Evolutionary conservation across 2,329 filamentous ascomycete species (phyloP), one percentile per base, ranked within the genome.

Genomic region (Trichoderma citrinoviride): DNA sequence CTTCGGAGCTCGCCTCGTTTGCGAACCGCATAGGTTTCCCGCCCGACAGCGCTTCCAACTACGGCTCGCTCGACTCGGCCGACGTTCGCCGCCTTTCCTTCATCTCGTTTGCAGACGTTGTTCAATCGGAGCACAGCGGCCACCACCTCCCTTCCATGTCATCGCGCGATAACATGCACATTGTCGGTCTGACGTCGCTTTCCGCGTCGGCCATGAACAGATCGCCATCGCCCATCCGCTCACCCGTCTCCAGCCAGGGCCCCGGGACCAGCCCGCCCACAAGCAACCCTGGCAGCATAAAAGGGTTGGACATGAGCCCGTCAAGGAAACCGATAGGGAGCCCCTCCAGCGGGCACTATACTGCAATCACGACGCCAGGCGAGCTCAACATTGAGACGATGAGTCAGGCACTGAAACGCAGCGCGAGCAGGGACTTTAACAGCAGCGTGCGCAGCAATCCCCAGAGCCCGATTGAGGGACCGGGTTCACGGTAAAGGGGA

Each of bases 51-150:
- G 87, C 86, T 1, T 91, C 89, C 65, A 92, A 87, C 73, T 94
- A 94, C 75, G 91, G 89, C 37, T 87, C 89, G 52, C 80, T 94
- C 67, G 93, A 97, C 27, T 77, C 76, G 8, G 83, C 86, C 53
- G 93, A 97, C 72, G 86, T 96, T 19, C 88, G 92, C 52, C 87
- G 94, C 23, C 79, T 98, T 67, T 95, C 91, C 75, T 98, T 98
- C 79, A 96, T 98, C 74, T 97, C 93, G 7, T 98, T 98, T 77
- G 93, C 94, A 67, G 94, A 98, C 72, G 92, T 98, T 10, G 92
- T 98, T 46, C 92, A 96, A 74, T 85, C 89, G 40, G 91, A 95
- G 75, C 91, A 94, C 71, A 86, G 86, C 33, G 85, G 87, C 65
- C 80, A 81, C 40, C 80, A 81, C 37, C 79, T 81, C 19, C 77